phyloP scores from a whole-genome alignment of 441 rosid genomes.

The Adansonia madagascariensis region DNA sequence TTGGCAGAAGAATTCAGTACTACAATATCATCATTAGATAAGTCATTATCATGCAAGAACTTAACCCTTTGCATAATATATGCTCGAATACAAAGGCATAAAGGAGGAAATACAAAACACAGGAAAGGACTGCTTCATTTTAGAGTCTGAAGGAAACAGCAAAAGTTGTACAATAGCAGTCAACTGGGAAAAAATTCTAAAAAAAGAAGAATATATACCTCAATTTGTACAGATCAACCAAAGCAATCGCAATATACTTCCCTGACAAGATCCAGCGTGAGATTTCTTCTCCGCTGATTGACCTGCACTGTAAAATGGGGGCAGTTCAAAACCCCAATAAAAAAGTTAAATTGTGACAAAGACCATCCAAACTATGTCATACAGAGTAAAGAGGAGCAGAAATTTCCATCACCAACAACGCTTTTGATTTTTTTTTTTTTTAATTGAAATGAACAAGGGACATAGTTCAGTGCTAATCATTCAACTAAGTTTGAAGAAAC shows the following conservation, averaged over 20 bases:
- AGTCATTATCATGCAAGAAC: slow-evolving; percentile 7
- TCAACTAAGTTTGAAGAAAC: slow-evolving; percentile 17
- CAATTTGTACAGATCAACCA: slow-evolving; percentile 85
- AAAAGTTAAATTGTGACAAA: slow-evolving; percentile 13
- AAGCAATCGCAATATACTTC: slow-evolving; percentile 77
- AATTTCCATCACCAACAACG: neutral
- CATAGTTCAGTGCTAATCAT: neutral
- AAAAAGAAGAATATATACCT: slow-evolving; percentile 47
- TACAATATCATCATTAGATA: slow-evolving; percentile 18
- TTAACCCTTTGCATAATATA: neutral
- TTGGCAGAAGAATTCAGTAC: slow-evolving; percentile 25
- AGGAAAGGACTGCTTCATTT: slow-evolving; percentile 5
- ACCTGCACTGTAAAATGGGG: slow-evolving; percentile 81
- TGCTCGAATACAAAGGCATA: neutral
- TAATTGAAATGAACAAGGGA: neutral
- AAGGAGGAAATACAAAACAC: neutral
- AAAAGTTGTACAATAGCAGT: too few species aligned
- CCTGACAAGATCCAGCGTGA: slow-evolving; percentile 76
- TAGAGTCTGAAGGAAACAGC: neutral
- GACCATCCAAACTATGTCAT: neutral
- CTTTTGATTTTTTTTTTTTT: neutral
- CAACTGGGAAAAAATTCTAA: slow-evolving; percentile 26
- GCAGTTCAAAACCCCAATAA: slow-evolving; percentile 34
- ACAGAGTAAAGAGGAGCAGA: neutral
- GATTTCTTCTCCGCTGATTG: slow-evolving; percentile 67